Evolutionary conservation across 2,329 filamentous ascomycete genomes (phyloP).

Genomic region (Botrytis squamosa): DNA sequence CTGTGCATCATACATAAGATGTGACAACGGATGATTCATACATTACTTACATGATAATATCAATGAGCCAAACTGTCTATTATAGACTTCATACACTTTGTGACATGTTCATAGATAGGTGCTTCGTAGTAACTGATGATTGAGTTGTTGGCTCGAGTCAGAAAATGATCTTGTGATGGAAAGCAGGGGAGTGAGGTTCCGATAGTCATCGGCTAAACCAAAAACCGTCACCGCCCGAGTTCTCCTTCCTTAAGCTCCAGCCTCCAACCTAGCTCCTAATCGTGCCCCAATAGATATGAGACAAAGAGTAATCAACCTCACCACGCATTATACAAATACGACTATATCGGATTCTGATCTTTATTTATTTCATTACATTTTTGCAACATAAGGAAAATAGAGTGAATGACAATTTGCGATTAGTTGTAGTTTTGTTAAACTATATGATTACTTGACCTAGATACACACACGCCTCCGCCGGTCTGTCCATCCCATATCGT

Average conservation of each 20-base stretch:
- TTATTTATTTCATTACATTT: background rate
- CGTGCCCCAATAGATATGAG: slow-evolving; percentile 11
- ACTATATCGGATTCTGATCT: background rate
- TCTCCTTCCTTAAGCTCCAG: background rate
- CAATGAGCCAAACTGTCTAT: background rate
- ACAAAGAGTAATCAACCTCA: slow-evolving; percentile 9
- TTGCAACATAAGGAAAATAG: background rate
- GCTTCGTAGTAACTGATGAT: background rate
- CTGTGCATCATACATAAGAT: too few species aligned
- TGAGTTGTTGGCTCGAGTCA: background rate
- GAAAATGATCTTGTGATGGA: slow-evolving; percentile 1
- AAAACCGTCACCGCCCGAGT: slow-evolving; percentile 4
- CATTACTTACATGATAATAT: background rate
- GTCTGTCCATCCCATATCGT: slow-evolving; percentile 3
- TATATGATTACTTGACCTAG: slow-evolving; percentile 5
- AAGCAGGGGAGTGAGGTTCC: too few species aligned
- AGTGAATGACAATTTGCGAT: background rate
- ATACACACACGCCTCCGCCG: slow-evolving; percentile 1
- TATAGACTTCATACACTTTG: background rate
- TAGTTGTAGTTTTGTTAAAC: background rate
- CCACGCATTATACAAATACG: background rate
- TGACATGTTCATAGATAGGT: background rate
- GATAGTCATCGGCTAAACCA: background rate
- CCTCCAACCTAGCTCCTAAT: background rate
- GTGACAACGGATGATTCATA: background rate